Percentiles rank a stretch among this genome's conserved stretches.
phyloP scores from a whole-genome alignment of 23 red algal genomes.

The Gracilaria vermiculophylla region DNA sequence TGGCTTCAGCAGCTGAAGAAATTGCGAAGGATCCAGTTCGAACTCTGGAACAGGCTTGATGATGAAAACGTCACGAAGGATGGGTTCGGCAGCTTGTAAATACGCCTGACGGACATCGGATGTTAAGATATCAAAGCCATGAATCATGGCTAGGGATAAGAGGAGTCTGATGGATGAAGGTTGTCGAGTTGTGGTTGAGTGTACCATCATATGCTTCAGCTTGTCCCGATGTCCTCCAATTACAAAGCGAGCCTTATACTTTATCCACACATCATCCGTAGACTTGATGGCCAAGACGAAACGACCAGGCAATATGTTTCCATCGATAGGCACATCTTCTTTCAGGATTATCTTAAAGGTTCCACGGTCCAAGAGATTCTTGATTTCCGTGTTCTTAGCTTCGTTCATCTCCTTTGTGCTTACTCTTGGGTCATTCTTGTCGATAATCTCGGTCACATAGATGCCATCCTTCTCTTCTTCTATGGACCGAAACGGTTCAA shows the following conservation, averaged over 20 bases:
- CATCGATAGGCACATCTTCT: conserved; percentile 22
- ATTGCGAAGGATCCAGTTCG: neutral
- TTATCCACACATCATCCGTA: conserved; percentile 8
- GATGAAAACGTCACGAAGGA: conserved; percentile 4
- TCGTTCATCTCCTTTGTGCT: neutral
- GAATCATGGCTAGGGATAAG: neutral
- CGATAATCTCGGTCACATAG: no score
- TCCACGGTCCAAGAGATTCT: neutral
- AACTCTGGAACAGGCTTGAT: neutral
- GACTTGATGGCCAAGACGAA: conserved; percentile 30
- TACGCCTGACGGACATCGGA: conserved; percentile 24
- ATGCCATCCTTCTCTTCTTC: no score
- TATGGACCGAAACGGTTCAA: no score
- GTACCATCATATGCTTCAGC: conserved; percentile 15
- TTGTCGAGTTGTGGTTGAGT: neutral
- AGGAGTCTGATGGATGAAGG: conserved; percentile 4
- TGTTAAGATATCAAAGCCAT: neutral
- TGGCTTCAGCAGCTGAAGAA: conserved; percentile 4
- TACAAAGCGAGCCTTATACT: conserved; percentile 5
- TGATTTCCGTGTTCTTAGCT: neutral
- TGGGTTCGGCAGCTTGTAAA: conserved; percentile 4
- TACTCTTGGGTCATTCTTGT: no score
- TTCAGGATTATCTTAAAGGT: conserved; percentile 30
- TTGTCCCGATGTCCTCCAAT: conserved; percentile 36
- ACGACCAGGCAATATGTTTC: conserved; percentile 34